Conservation (phyloP, 1,139 yeast genomes). For the Diutina ranongensis region DNA sequence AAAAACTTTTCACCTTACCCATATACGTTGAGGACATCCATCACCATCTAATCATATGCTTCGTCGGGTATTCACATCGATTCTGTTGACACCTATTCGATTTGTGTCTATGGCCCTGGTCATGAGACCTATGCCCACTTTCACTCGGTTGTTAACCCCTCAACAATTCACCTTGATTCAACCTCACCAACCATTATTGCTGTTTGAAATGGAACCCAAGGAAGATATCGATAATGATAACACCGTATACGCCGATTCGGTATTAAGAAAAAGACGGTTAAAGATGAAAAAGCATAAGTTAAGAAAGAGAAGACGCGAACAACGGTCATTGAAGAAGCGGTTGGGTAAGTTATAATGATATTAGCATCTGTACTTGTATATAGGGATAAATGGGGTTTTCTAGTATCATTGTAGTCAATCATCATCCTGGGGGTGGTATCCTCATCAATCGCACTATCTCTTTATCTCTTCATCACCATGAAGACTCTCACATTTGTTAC, state of each 20-base stretch:
- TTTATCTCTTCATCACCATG: background rate
- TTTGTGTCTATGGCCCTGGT: background rate
- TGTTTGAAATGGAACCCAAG: background rate
- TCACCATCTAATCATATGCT: background rate
- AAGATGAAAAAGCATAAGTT: conserved; percentile 67
- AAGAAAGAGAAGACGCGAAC: conserved; percentile 61
- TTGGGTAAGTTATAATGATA: conserved; percentile 26
- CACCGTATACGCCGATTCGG: conserved; percentile 41
- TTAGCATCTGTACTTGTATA: conserved; percentile 3
- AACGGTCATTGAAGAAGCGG: conserved; percentile 46
- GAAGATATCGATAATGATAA: conserved; percentile 10
- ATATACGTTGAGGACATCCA: background rate
- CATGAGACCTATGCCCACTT: background rate
- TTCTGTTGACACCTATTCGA: background rate
- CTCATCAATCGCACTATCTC: too few relatives aligned
- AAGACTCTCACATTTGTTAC: conserved; percentile 55
- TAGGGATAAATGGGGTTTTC: background rate
- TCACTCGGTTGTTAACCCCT: background rate
- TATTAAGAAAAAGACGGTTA: conserved; percentile 55
- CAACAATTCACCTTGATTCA: background rate
- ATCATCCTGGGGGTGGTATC: background rate
- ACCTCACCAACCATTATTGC: background rate
- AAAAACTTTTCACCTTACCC: background rate
- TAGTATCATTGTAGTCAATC: background rate
- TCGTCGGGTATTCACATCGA: background rate